Evolutionary conservation across 257 asterid species (phyloP).

Genomic region (Misopates orontium): DNA sequence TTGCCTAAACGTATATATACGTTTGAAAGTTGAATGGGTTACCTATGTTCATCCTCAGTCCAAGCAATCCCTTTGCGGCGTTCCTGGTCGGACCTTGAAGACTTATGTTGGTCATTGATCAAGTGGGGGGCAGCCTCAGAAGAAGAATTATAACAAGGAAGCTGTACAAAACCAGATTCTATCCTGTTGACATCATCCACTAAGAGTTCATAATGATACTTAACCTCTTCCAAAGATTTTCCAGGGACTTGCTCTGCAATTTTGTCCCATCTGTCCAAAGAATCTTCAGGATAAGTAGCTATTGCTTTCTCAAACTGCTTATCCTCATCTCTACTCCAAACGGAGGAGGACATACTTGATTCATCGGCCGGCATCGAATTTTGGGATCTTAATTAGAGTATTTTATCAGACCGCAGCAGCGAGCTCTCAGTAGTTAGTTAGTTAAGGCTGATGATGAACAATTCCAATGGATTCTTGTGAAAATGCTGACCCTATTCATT

Average conservation of each 20-base stretch:
- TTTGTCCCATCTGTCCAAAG: slow-evolving; percentile 72
- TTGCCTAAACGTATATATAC: too few species aligned
- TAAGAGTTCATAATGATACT: slow-evolving; percentile 69
- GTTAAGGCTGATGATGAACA: too few species aligned
- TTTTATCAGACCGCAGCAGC: too few species aligned
- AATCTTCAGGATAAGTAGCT: slow-evolving; percentile 64
- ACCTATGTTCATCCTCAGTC: slow-evolving; percentile 99
- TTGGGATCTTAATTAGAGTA: too few species aligned
- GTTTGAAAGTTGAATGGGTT: too few species aligned
- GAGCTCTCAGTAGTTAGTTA: too few species aligned
- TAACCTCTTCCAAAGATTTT: slow-evolving; percentile 69
- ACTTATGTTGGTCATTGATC: slow-evolving; percentile 55
- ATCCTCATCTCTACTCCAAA: slow-evolving; percentile 87
- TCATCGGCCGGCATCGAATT: slow-evolving; percentile 64
- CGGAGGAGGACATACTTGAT: slow-evolving; percentile 58
- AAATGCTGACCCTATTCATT: slow-evolving; percentile 42
- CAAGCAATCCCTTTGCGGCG: slow-evolving; percentile 95
- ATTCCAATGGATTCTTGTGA: slow-evolving; percentile 42
- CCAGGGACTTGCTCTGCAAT: slow-evolving; percentile 77
- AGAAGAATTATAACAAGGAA: slow-evolving; percentile 61
- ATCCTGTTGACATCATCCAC: slow-evolving; percentile 71
- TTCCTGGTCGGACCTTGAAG: slow-evolving; percentile 72
- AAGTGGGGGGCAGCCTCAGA: too few species aligned
- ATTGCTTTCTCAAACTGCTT: slow-evolving; percentile 73
- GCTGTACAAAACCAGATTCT: slow-evolving; percentile 66